Evolutionary conservation across 768 basidiomycete genomes (phyloP), one percentile per base, ranked within the genome.

Genomic region (Lentinula lateritia): DNA sequence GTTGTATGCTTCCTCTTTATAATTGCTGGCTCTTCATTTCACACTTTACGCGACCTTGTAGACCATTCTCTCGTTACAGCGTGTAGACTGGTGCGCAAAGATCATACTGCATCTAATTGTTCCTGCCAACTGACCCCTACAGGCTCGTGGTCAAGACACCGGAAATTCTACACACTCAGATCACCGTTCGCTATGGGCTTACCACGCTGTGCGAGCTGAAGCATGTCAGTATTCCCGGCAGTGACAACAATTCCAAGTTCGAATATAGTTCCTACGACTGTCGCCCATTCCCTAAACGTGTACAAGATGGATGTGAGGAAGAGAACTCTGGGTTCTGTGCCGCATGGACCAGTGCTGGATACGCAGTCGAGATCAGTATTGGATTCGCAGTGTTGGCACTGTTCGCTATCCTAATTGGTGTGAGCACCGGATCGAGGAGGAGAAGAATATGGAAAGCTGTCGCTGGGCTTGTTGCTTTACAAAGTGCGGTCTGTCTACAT

Each of bases 381-480:
- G 86, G 89, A 3, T 88, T 88, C 69, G 86, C 82, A 7, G 79
- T 75, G 52, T 73, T 85, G 32, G 82, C 88, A 3, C 72, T 89
- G 41, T 67, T 79, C 0, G 75, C 88, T 7, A 77, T 92, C 52
- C 67, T 86, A 45, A 77, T 92, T 61, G 90, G 90, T 3, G 79
- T 90, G 18, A 89, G 81, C 67, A 90, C 90, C 0, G 84, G 84
- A 67, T 89, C 89, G 15, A 78, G 90, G 55, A 78, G 90, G 65
- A 78, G 89, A 61, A 82, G 90, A 64, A 86, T 91, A 36, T 92
- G 90, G 90, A 84, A 81, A 68, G 86, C 83, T 1, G 86, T 88
- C 1, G 88, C 88, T 7, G 83, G 82, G 15, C 71, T 92, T 9
- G 75, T 89, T 12, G 71, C 83, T 15, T 66, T 90, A 18, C 85